Conservation (phyloP, 345 rosid species). For the Eucalyptus viminalis region DNA sequence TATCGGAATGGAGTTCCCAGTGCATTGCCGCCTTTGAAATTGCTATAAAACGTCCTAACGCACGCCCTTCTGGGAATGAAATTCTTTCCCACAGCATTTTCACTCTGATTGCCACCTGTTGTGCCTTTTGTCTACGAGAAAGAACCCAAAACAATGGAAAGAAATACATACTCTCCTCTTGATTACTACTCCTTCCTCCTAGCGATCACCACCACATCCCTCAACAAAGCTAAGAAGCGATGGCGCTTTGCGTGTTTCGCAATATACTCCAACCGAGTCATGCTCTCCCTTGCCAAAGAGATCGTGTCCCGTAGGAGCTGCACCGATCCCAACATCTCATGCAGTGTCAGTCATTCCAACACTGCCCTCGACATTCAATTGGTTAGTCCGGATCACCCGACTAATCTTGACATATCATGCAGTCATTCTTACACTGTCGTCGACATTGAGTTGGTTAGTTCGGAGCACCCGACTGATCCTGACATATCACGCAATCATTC, state of each 20-base stretch:
- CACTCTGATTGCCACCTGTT: background rate
- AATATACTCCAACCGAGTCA: constrained; percentile 33
- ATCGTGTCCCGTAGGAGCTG: background rate
- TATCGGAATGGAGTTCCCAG: background rate
- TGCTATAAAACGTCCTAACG: background rate
- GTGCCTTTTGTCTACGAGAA: background rate
- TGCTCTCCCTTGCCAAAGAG: background rate
- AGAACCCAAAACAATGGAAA: background rate
- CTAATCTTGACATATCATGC: background rate
- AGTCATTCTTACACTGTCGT: background rate
- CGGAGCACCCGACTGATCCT: background rate
- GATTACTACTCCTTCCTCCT: background rate
- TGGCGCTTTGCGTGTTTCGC: constrained; percentile 42
- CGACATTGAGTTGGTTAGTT: background rate
- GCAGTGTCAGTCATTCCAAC: background rate
- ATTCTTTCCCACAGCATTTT: background rate
- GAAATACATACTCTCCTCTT: background rate
- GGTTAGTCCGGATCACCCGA: background rate
- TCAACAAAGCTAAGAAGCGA: background rate
- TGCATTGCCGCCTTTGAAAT: background rate
- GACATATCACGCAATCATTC: background rate
- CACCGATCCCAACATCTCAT: background rate
- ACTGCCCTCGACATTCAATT: constrained; percentile 2
- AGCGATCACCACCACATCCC: background rate
- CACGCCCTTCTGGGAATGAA: background rate